These are phyloP conservation scores for Quercus glauca DNA, from an alignment of 306 rosid species.

Conservation along the genomic window DNA sequence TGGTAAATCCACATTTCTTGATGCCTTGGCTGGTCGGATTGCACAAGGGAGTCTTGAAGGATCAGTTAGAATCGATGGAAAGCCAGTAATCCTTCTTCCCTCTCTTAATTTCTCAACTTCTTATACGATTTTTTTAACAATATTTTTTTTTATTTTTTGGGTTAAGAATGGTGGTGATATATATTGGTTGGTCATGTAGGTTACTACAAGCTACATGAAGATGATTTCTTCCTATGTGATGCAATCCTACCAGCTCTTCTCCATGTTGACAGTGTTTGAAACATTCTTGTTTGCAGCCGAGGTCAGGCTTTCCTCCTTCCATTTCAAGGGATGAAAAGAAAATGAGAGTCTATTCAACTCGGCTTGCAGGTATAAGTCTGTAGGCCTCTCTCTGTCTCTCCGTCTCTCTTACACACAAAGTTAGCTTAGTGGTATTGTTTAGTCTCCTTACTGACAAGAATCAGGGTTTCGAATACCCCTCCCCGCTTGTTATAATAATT, in stretches of 20 bases:
- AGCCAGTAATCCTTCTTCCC: constrained; percentile 25
- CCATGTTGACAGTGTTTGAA: constrained; percentile 82
- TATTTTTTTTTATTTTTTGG: background rate
- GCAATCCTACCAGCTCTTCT: constrained; percentile 92
- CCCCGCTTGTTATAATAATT: too few species aligned
- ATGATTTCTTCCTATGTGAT: constrained; percentile 91
- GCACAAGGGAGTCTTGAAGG: constrained; percentile 84
- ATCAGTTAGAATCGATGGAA: constrained; percentile 73
- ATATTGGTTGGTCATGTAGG: constrained; percentile 40
- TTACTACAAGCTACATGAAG: constrained; percentile 84
- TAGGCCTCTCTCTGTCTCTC: background rate
- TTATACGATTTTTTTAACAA: background rate
- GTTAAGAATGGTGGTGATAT: constrained; percentile 4
- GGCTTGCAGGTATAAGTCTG: constrained; percentile 60
- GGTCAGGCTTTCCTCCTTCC: constrained; percentile 84
- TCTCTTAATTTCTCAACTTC: background rate
- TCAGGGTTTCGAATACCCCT: too few species aligned
- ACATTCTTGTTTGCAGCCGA: constrained; percentile 92
- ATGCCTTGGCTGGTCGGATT: constrained; percentile 81
- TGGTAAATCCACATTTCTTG: constrained; percentile 94
- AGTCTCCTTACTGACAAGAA: too few species aligned
- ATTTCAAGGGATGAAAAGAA: constrained; percentile 63
- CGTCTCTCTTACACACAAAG: background rate
- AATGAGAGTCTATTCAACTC: constrained; percentile 59
- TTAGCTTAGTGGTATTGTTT: too few species aligned